phyloP scores from a whole-genome alignment of 129 eudicot genomes.

The Calendula officinalis region DNA sequence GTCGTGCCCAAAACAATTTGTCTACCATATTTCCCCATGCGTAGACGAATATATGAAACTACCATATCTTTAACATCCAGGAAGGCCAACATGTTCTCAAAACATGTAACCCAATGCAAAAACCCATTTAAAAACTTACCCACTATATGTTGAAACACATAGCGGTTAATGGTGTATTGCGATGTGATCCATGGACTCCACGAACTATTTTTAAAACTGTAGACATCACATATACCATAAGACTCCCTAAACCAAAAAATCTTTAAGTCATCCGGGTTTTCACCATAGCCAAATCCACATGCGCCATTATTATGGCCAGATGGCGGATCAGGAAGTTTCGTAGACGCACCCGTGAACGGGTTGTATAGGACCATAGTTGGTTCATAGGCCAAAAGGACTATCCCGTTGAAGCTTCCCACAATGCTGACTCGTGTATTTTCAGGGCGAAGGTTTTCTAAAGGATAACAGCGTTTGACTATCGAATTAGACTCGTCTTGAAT shows the following conservation, averaged over 20 bases:
- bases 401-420: constrained; percentile 10
- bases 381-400: not conserved
- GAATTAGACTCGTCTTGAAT: not conserved
- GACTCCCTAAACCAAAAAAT: not conserved
- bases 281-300: constrained; percentile 15
- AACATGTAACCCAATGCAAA: not conserved
- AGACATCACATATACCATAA: not conserved
- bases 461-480: not conserved
- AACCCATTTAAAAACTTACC: constrained; percentile 6
- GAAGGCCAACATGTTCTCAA: not conserved
- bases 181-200: not conserved
- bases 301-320: no score
- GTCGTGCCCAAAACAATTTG: not conserved
- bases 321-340: constrained; percentile 5
- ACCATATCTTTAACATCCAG: constrained; percentile 11
- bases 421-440: no score
- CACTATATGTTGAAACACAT: not conserved
- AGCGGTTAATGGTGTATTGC: not conserved
- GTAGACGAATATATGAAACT: constrained; percentile 6
- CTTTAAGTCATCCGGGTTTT: constrained; percentile 4
- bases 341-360: not conserved
- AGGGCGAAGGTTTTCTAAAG: no score
- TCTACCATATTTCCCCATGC: not conserved
- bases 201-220: no score
- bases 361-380: constrained; percentile 5